A percentile compares a stretch with the other conserved stretches of the same genome.
Conservation (phyloP, 179 eudicot genomes). For the Drosera spatulata region DNA sequence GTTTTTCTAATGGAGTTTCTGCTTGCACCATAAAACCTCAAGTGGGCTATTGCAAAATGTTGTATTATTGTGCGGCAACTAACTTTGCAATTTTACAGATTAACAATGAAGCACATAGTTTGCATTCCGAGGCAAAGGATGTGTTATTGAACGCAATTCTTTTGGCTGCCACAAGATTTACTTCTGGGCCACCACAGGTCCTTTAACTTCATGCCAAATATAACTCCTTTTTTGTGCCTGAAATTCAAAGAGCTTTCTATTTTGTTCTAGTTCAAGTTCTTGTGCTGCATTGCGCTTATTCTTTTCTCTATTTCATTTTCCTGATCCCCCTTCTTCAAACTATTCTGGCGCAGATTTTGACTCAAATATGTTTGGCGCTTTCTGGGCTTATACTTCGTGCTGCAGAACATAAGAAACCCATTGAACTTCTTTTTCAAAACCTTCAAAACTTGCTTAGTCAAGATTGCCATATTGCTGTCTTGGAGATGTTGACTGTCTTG, state of each 20-base stretch:
- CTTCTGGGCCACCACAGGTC: conserved; percentile 96
- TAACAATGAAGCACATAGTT: conserved; percentile 68
- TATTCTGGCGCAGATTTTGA: conserved; percentile 62
- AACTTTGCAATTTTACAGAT: conserved; percentile 30
- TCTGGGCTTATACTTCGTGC: conserved; percentile 78
- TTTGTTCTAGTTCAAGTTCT: neutral
- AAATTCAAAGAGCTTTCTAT: no score
- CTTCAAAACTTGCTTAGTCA: conserved; percentile 72
- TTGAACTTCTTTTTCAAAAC: conserved; percentile 82
- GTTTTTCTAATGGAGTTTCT: no score
- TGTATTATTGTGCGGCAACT: neutral
- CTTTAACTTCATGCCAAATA: neutral
- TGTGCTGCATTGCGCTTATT: neutral
- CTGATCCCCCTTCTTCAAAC: neutral
- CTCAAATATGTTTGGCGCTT: conserved; percentile 93
- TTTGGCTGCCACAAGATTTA: conserved; percentile 78
- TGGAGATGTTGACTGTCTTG: conserved; percentile 90
- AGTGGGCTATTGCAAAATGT: no score
- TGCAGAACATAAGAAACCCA: conserved; percentile 69
- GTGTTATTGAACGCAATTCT: conserved; percentile 71
- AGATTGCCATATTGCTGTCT: conserved; percentile 77
- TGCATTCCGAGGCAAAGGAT: conserved; percentile 76
- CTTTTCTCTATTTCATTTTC: neutral
- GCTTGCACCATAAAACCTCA: no score
- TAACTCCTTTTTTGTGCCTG: no score